These are phyloP conservation scores for Malania oleifera DNA, from an alignment of 164 flowering plant genomes.

Conservation along the genomic window DNA sequence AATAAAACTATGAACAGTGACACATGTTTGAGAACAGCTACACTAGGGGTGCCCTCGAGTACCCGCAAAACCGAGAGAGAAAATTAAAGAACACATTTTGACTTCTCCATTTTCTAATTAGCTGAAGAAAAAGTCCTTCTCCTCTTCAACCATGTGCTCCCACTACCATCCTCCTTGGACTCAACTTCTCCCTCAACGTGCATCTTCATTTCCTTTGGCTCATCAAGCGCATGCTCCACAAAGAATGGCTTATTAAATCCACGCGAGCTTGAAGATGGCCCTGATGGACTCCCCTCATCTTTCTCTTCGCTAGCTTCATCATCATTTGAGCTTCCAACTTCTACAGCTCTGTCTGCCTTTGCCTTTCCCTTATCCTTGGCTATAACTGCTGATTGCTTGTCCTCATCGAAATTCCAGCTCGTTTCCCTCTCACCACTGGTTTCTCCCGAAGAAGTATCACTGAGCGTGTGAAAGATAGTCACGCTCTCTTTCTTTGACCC, in stretches of 20 bases:
- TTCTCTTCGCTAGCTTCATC: slow-evolving; percentile 9
- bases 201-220: slow-evolving; percentile 8
- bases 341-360: too few species aligned
- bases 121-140: slow-evolving; percentile 38
- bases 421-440: slow-evolving; percentile 21
- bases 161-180: slow-evolving; percentile 9
- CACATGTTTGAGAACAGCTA: too few species aligned
- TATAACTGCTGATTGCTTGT: slow-evolving; percentile 7
- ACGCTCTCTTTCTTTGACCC: slow-evolving; percentile 49
- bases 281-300: slow-evolving; percentile 7
- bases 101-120: slow-evolving; percentile 13
- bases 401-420: slow-evolving; percentile 9
- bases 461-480: slow-evolving; percentile 51
- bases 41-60: too few species aligned
- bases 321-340: slow-evolving; percentile 23
- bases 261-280: slow-evolving; percentile 18
- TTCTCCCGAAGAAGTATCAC: slow-evolving; percentile 38
- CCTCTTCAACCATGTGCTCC: slow-evolving; percentile 20
- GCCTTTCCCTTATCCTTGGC: slow-evolving; percentile 31
- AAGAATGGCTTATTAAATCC: slow-evolving; percentile 5
- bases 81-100: too few species aligned
- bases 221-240: slow-evolving; percentile 12
- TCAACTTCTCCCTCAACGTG: slow-evolving; percentile 11
- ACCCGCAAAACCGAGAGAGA: too few species aligned
- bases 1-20: too few species aligned